These are phyloP conservation scores for Paramarasmius palmivorus DNA, from an alignment of 1,284 basidiomycete genomes.

Conservation along the genomic window DNA sequence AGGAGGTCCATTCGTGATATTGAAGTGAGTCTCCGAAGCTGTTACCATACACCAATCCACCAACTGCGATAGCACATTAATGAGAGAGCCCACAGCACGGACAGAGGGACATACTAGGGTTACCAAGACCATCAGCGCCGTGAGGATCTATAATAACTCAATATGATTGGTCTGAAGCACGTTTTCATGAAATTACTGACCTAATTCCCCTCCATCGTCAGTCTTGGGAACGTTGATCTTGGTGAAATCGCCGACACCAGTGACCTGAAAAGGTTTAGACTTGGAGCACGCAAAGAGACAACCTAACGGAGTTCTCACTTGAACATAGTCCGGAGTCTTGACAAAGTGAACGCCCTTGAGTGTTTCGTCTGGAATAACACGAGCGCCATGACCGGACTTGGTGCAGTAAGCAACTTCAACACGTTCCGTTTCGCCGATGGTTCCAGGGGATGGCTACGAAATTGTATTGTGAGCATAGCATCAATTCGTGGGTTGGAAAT, in stretches of 20 bases:
- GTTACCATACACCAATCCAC: constrained; percentile 63
- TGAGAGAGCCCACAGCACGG: neutral
- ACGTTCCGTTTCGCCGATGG: constrained; percentile 71
- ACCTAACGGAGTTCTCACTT: constrained; percentile 21
- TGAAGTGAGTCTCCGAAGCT: constrained; percentile 45
- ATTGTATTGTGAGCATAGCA: neutral
- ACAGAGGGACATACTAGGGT: constrained; percentile 35
- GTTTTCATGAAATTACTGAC: constrained; percentile 59
- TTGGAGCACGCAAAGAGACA: neutral
- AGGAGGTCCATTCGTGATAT: constrained; percentile 59
- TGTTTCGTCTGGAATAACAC: constrained; percentile 62
- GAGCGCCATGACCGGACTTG: constrained; percentile 63
- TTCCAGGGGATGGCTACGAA: constrained; percentile 34
- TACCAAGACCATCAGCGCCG: constrained; percentile 26
- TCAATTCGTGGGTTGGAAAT: neutral
- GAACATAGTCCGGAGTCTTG: constrained; percentile 64
- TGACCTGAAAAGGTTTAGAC: constrained; percentile 32
- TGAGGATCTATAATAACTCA: neutral
- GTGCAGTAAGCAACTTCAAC: constrained; percentile 78
- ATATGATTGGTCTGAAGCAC: neutral
- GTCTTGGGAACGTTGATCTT: constrained; percentile 54
- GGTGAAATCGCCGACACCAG: constrained; percentile 62
- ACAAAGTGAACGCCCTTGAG: constrained; percentile 69
- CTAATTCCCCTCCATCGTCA: constrained; percentile 65
- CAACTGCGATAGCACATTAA: constrained; percentile 32